phyloP scores from a whole-genome alignment of 78 protist genomes.

The Mastigamoeba balamuthi region DNA sequence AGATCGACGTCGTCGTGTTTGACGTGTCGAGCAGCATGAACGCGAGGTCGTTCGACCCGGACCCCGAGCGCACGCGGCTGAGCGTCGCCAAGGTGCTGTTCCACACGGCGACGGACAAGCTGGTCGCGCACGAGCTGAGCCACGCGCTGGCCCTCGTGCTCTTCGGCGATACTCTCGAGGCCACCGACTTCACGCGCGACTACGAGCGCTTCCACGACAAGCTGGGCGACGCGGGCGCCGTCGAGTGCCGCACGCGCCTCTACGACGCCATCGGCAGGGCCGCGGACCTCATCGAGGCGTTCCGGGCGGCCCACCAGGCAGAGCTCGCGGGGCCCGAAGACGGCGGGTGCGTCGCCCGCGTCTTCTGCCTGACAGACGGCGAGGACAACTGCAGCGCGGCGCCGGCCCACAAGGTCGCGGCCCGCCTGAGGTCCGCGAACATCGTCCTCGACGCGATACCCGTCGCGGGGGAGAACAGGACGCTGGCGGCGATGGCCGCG shows the following conservation, averaged over 20 bases:
- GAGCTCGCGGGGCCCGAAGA: background rate
- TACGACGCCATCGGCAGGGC: background rate
- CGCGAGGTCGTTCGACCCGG: background rate
- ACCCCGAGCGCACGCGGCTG: background rate
- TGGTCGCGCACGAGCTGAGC: background rate
- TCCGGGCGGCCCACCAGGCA: background rate
- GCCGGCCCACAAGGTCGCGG: background rate
- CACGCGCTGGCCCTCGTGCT: background rate
- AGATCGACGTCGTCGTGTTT: background rate
- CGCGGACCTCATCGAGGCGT: background rate
- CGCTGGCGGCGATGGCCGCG: background rate
- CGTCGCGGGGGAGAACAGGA: background rate
- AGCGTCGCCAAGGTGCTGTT: constrained; percentile 6
- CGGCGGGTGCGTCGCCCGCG: background rate
- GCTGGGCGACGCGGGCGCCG: background rate
- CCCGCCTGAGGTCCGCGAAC: background rate
- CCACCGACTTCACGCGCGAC: background rate
- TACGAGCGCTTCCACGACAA: background rate
- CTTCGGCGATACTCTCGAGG: background rate
- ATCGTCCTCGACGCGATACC: background rate
- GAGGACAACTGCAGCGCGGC: background rate
- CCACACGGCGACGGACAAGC: constrained; percentile 1
- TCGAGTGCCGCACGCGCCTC: background rate
- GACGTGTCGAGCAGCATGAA: background rate
- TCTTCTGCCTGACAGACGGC: background rate